Base-by-base conservation (phyloP, 1,284 basidiomycete species). In the Xanthoconium separans region DNA sequence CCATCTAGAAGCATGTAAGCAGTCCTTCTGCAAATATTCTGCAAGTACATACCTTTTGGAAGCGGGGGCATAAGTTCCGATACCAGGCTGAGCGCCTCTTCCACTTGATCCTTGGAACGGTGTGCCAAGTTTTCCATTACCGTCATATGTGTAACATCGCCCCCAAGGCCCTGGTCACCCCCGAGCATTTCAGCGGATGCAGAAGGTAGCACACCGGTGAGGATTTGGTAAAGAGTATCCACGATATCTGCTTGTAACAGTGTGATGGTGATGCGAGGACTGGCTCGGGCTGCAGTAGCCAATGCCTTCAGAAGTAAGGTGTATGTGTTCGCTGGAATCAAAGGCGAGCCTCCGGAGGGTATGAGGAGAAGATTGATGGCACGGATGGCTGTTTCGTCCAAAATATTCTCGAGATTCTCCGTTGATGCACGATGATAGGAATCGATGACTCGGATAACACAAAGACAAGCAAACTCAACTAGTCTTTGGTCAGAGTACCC, bases 91-190 rank as follows among this genome's bases (percentile, higher is more conserved):
- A 98, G 75, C 0, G 91, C 87, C 73, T 98, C 95, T 72, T 97
- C 94, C 7, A 98, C 84, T 70, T 97, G 95, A 61, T 98, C 96
- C 74, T 98, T 98, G 11, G 96, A 92, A 37, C 95, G 82, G 70
- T 98, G 94, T 0, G 95, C 94, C 34, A 99, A 77, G 69, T 96
- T 98, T 74, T 98, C 93, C 84, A 98, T 92, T 34, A 99, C 92
- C 8, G 93, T 91, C 92, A 98, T 95, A 70, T 98, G 95, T 5
- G 91, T 91, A 8, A 95, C 72, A 22, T 92, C 90, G 34, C 90
- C 91, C 29, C 89, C 90, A 2, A 93, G 73, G 10, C 90, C 90
- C 69, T 93, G 90, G 2, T 85, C 57, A 4, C 40, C 84, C 22
- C 74, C 75, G 65, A 89, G 83, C 62, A 89, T 88, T 34, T 77